Evolutionary conservation across 2,329 filamentous ascomycete species (phyloP), one percentile per base, ranked within the genome.

Genomic region (Seiridium cupressi): DNA sequence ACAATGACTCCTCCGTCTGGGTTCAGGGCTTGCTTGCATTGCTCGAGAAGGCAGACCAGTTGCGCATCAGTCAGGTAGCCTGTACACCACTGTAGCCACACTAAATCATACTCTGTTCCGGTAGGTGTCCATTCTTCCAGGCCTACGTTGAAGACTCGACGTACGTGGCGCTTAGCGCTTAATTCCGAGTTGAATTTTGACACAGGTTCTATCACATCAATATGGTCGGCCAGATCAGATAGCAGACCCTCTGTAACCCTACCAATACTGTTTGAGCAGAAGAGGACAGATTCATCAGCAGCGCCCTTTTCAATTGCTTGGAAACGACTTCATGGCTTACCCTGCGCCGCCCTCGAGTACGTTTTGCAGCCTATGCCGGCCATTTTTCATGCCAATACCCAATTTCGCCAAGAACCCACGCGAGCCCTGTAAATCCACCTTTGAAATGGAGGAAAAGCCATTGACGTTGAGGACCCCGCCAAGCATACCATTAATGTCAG

Each of bases 51-150:
- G 2, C 77, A 77, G 1, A 90, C 79, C 3, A 97, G 72, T 72
- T 96, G 87, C 6, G 74, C 75, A 70, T 97, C 92, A 0, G 85
- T 92, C 58, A 97, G 77, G 73, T 97, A 89, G 32, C 91, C 90
- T 6, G 94, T 75, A 73, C 93, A 97, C 93, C 93, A 97, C 74
- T 97, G 93, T 57, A 85, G 89, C 91, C 92, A 97, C 62, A 97
- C 87, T 51, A 97, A 73, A 71, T 93, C 89, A 74, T 97, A 97
- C 54, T 74, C 68, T n/a, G 69, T 76, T 1, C 74, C 67, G 0
- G 68, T 76, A 1, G 82, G 79, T 9, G 66, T 61, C 91, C 91
- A 96, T 35, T 84, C 81, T 73, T 96, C 89, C 1, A 96, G 77
- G 0, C 92, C 91, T 2, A 89, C 76, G 65, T 90, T 92, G 75